Base-by-base conservation (phyloP, 208 protist genomes). In the Angomonas ambiguus region DNA sequence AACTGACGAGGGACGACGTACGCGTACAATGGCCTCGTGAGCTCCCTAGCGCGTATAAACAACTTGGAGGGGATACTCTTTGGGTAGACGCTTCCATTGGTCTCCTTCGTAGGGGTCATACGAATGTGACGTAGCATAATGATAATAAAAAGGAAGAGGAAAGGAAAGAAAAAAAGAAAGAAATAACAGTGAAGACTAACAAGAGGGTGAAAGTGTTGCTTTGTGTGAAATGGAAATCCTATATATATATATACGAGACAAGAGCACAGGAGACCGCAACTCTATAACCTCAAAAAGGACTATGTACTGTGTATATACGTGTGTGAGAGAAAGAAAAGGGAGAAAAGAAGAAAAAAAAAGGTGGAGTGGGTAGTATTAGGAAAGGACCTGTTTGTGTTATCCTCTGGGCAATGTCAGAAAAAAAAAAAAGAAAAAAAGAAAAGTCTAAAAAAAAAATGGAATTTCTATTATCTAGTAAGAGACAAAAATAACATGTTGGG, bases 111-210 rank as follows among this genome's bases (percentile, higher is more conserved):
- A 11, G 73, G 56, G 1, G 67, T 75, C 69, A 88, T 84, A 42
- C 75, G 82, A 32, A 88, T 58, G 51, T 88, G 72, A 1, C 82
- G 82, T 30, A 88, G 53, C 82, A 88, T 88, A 20, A 57, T 55
- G 10, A 8, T 33, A 34, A 30, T 53, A 65, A n/a, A 22, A 24
- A 62, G 31, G 64, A 13, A 48, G 58, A 45, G 18, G 57, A 53
- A 28, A 28, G 18, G 25, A 53, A 6, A 61, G 41, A 1, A 30
- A 56, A 34, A 35, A 25, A 64, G 33, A 28, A 24, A 51, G n/a
- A 51, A 34, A 20, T 6, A 0, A 49, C 56, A 66, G 18, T 34
- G 31, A 56, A 65, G 16, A 64, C 53, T 27, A 22, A 32, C 34
- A 24, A n/a, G 24, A 41, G 16, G 25, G 27, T 0, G 33, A n/a